Base-by-base conservation (phyloP, 1,284 basidiomycete species). In the Ustilago tritici region DNA sequence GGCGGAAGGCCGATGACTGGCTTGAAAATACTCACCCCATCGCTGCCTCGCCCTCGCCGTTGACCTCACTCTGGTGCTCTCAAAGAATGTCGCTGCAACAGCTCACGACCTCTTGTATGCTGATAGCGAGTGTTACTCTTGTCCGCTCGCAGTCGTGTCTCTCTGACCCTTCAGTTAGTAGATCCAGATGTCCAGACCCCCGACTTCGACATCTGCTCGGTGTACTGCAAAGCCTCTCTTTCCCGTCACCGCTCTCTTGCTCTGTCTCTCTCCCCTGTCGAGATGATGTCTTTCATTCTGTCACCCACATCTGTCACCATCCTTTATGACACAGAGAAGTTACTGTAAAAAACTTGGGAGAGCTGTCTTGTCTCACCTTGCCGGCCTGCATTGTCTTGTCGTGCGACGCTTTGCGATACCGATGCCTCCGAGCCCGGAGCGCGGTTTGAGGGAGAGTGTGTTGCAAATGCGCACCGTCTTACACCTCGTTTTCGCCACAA, bases 301-400 rank as follows among this genome's bases (percentile, higher is more conserved):
- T 72, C 62, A 56, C 41, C 40, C 59, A 41, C 31, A 41, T 40
- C 36, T 58, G 61, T 64, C 61, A 65, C 56, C 65, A 50, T 10
- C 36, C 14, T 52, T 61, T 66, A 35, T 65, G 49, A 9, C 7
- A 6, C 6, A 46, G 6, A 10, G 23, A 46, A 46, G 23, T 3
- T 28, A 28, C 23, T 28, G 23, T 28, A 28, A 28, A 28, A 28
- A 28, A 28, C 23, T 28, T 28, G 23, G 3, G 23, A 46, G 19
- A 46, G 43, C 43, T 46, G 43, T 19, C 43, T 46, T 50, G 70
- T 73, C 62, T 73, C 70, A 68, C 70, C 60, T 41, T 55, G 54
- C 58, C 65, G 70, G 70, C 54, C 52, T 40, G 40, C 31, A n/a
- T 58, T 23, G 34, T 11, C 28, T 49, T 32, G 47, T 57, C 19